Percentiles rank a stretch among this genome's conserved stretches.
Evolutionary conservation across 1,284 basidiomycete species (phyloP).

Genomic region (Rhodotorula sp.): DNA sequence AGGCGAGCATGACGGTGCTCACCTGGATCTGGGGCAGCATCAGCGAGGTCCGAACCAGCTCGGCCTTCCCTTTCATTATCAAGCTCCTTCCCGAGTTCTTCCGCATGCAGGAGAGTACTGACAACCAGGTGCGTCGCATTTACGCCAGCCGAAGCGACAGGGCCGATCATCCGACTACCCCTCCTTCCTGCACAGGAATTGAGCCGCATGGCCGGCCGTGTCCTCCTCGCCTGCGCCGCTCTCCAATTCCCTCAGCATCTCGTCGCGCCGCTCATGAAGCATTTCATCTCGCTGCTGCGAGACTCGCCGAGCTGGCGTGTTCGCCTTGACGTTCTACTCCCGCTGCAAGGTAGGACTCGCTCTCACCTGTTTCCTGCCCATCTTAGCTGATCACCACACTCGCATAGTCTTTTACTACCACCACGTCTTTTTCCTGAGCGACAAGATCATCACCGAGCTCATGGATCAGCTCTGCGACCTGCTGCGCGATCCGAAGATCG

Average conservation of each 20-base stretch:
- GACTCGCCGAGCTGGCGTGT: slow-evolving; percentile 54
- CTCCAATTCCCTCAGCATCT: slow-evolving; percentile 54
- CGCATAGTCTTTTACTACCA: slow-evolving; percentile 80
- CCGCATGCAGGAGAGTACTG: slow-evolving; percentile 46
- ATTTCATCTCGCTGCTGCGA: slow-evolving; percentile 51
- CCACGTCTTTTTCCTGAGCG: slow-evolving; percentile 58
- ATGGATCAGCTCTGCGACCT: slow-evolving; percentile 65
- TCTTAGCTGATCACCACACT: slow-evolving; percentile 56
- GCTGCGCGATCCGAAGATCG: slow-evolving; percentile 83
- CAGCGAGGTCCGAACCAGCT: slow-evolving; percentile 43
- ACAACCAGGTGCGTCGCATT: slow-evolving; percentile 42
- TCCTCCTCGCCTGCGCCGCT: slow-evolving; percentile 53
- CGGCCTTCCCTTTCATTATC: slow-evolving; percentile 45
- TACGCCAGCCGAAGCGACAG: not conserved
- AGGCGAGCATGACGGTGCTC: slow-evolving; percentile 74
- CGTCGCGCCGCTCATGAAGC: slow-evolving; percentile 51
- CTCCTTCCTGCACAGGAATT: slow-evolving; percentile 49
- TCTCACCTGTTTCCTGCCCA: not conserved
- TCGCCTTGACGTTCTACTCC: slow-evolving; percentile 54
- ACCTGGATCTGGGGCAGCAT: slow-evolving; percentile 71
- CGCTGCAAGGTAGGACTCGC: slow-evolving; percentile 62
- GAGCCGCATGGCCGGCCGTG: slow-evolving; percentile 49
- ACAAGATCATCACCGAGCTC: slow-evolving; percentile 37
- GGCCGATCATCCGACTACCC: not conserved
- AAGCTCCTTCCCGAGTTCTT: slow-evolving; percentile 46